Conservation (phyloP, 192 early-diverging fungal species). For the Podila epicladia region DNA sequence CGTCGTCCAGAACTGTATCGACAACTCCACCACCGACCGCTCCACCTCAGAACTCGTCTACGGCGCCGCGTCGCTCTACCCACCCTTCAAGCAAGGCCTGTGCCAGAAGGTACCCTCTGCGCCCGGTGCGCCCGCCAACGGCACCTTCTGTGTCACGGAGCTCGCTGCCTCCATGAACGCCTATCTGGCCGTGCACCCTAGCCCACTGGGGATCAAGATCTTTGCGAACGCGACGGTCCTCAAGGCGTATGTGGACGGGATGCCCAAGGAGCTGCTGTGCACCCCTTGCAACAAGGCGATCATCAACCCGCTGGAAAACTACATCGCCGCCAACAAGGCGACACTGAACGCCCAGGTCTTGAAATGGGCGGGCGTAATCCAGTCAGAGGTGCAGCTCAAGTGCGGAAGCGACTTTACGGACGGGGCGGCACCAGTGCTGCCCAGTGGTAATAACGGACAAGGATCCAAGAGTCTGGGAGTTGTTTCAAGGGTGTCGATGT, state of each 20-base stretch:
- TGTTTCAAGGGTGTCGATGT: not conserved
- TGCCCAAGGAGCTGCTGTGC: conserved; percentile 33
- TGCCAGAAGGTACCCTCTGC: conserved; percentile 11
- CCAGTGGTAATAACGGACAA: not conserved
- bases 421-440: conserved; percentile 15
- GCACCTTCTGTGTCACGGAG: conserved; percentile 34
- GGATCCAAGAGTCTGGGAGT: not conserved
- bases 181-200: conserved; percentile 17
- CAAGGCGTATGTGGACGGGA: conserved; percentile 21
- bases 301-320: conserved; percentile 43
- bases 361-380: conserved; percentile 23
- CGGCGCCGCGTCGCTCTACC: conserved; percentile 18
- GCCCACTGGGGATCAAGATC: conserved; percentile 20
- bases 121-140: conserved; percentile 5
- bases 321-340: conserved; percentile 14
- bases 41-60: conserved; percentile 22
- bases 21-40: conserved; percentile 12
- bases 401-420: conserved; percentile 39
- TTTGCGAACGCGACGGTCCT: conserved; percentile 27
- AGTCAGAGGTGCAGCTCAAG: conserved; percentile 26
- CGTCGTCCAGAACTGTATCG: conserved; percentile 32
- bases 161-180: conserved; percentile 13
- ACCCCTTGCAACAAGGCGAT: conserved; percentile 46
- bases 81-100: conserved; percentile 17
- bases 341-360: conserved; percentile 1